Conservation (phyloP, 2,329 filamentous ascomycete species). For the Sporothrix variecibatus region DNA sequence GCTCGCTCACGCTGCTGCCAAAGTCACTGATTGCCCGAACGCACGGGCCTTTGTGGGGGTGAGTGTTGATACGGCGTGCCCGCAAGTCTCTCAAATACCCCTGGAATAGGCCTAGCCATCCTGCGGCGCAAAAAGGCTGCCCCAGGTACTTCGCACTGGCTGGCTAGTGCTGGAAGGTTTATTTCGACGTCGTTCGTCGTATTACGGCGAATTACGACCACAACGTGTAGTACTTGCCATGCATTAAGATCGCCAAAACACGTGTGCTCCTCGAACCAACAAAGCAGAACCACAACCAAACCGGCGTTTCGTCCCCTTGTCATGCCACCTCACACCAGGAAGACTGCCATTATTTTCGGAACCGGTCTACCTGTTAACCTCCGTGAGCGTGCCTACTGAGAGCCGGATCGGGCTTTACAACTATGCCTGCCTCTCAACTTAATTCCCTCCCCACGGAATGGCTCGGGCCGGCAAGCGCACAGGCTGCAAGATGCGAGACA, state of each 20-base stretch:
- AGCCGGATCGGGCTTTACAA: background rate
- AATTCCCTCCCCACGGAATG: background rate
- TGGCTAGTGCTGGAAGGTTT: too few relatives aligned
- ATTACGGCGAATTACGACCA: too few relatives aligned
- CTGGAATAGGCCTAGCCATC: too few relatives aligned
- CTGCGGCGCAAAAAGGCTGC: too few relatives aligned
- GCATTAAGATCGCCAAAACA: background rate
- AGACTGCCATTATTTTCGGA: background rate
- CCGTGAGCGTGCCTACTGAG: background rate
- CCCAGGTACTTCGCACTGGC: too few relatives aligned
- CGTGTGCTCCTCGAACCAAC: background rate
- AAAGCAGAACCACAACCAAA: background rate
- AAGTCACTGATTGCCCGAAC: too few relatives aligned
- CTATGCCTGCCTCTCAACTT: background rate
- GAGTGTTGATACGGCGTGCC: too few relatives aligned
- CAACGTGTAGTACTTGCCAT: background rate
- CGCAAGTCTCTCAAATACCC: too few relatives aligned
- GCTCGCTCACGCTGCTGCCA: too few relatives aligned
- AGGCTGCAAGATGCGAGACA: background rate
- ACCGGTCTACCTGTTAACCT: background rate
- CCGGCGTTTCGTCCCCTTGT: background rate
- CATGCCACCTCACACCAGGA: background rate
- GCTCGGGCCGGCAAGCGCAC: background rate
- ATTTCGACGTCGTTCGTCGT: too few relatives aligned
- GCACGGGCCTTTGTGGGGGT: too few relatives aligned